These are phyloP conservation scores for Digitaria exilis DNA, from an alignment of 202 grass and related monocot species.

Conservation along the genomic window DNA sequence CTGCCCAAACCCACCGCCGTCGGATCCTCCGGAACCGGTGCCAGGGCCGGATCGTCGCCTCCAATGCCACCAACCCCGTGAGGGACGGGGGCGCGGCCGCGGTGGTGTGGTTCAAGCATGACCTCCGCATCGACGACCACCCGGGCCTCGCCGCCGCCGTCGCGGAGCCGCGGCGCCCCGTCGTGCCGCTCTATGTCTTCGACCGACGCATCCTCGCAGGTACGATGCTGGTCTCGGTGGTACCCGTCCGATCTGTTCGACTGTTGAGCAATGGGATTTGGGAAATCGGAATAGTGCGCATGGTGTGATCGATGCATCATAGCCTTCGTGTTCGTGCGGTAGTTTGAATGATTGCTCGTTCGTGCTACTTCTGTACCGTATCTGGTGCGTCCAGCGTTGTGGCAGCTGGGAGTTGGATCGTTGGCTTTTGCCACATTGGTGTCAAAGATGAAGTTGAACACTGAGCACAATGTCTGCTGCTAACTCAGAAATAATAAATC, in stretches of 20 bases:
- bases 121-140: conserved; percentile 86
- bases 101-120: conserved; percentile 98
- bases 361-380: background rate
- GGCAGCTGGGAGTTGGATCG: no score
- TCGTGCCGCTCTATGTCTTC: conserved; percentile 93
- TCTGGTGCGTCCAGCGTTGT: background rate
- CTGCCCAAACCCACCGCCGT: conserved; percentile 1
- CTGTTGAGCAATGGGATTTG: background rate
- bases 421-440: background rate
- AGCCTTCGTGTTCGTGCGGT: background rate
- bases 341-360: background rate
- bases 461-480: background rate
- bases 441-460: conserved; percentile 17
- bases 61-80: conserved; percentile 16
- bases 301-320: conserved; percentile 11
- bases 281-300: conserved; percentile 4
- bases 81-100: conserved; percentile 43
- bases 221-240: conserved; percentile 20
- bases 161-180: conserved; percentile 56
- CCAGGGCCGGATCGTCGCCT: conserved; percentile 10
- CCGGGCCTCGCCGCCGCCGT: conserved; percentile 69
- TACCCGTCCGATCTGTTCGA: background rate
- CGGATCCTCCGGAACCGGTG: background rate
- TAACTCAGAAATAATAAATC: background rate
- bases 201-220: conserved; percentile 81